Percentiles rank a stretch among this genome's conserved stretches.
Conservation (phyloP, 257 asterid species). For the Jaltomata sinuosa region DNA sequence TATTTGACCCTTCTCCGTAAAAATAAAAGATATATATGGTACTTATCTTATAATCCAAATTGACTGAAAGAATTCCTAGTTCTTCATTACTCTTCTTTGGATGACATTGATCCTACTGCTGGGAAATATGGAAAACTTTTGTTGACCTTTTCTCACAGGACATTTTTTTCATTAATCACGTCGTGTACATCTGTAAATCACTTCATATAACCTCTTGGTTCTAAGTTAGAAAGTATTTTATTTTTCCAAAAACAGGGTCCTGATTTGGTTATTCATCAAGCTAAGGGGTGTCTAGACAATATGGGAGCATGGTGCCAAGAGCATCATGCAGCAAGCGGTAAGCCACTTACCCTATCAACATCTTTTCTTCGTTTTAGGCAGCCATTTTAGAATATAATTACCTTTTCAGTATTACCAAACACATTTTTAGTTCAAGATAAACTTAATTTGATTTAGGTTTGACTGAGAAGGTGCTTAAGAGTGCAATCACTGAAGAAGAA, state of each 20-base stretch:
- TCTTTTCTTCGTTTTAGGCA: not conserved
- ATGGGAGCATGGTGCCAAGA: slow-evolving; percentile 97
- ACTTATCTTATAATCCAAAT: not conserved
- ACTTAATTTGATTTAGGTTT: slow-evolving; percentile 39
- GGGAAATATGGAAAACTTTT: not conserved
- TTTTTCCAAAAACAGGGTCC: slow-evolving; percentile 53
- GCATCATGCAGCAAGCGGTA: slow-evolving; percentile 80
- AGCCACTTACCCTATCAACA: slow-evolving; percentile 6
- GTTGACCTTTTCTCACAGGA: not conserved
- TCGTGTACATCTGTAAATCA: not conserved
- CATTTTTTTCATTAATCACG: not conserved
- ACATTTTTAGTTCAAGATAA: not conserved
- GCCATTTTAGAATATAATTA: not conserved
- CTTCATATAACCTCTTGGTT: not conserved
- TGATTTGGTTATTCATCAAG: slow-evolving; percentile 78
- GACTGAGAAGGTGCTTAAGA: slow-evolving; percentile 73
- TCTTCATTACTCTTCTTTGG: not conserved
- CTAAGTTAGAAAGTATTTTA: not conserved
- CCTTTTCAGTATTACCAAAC: not conserved
- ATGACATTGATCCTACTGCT: not conserved
- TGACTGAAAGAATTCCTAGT: slow-evolving; percentile 2
- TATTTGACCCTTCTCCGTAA: too few relatives aligned
- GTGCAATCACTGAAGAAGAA: slow-evolving; percentile 63
- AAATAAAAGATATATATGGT: not conserved
- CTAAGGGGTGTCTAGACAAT: slow-evolving; percentile 63